phyloP scores from a whole-genome alignment of 352 stramenopile genomes.

The Globisporangium spiculum region DNA sequence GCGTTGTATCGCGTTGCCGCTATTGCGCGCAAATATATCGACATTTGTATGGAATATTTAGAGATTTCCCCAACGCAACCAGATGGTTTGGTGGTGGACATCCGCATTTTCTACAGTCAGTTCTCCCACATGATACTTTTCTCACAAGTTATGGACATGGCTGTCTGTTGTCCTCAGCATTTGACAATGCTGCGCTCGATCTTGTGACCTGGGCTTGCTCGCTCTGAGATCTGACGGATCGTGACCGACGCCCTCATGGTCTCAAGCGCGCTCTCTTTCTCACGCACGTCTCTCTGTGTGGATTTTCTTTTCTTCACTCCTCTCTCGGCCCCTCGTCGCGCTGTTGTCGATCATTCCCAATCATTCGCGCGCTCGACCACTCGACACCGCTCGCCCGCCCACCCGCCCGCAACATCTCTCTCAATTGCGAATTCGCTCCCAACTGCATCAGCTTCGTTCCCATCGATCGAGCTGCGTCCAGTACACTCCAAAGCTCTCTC shows the following conservation, averaged over 20 bases:
- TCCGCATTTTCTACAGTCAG: not conserved
- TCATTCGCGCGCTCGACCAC: not conserved
- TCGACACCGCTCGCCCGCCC: slow-evolving; percentile 5
- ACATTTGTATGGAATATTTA: not conserved
- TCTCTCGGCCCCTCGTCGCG: not conserved
- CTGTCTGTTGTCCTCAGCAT: not conserved
- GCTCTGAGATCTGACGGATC: slow-evolving; percentile 11
- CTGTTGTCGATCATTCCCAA: slow-evolving; percentile 4
- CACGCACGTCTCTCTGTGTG: not conserved
- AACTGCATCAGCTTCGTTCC: slow-evolving; percentile 9
- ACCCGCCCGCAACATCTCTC: not conserved
- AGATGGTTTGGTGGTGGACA: not conserved
- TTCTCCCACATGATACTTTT: not conserved
- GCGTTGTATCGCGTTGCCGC: not conserved
- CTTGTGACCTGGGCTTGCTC: not conserved
- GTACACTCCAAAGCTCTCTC: slow-evolving; percentile 4
- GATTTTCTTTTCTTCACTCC: not conserved
- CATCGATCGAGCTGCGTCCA: slow-evolving; percentile 6
- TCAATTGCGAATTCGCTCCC: slow-evolving; percentile 14
- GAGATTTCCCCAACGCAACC: not conserved
- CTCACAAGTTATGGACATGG: slow-evolving; percentile 4
- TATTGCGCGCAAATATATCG: not conserved
- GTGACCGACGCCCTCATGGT: not conserved
- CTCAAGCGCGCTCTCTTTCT: not conserved
- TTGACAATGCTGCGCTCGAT: not conserved